phyloP scores from a whole-genome alignment of 2,329 filamentous ascomycete genomes.

The Colletotrichum graminicola region DNA sequence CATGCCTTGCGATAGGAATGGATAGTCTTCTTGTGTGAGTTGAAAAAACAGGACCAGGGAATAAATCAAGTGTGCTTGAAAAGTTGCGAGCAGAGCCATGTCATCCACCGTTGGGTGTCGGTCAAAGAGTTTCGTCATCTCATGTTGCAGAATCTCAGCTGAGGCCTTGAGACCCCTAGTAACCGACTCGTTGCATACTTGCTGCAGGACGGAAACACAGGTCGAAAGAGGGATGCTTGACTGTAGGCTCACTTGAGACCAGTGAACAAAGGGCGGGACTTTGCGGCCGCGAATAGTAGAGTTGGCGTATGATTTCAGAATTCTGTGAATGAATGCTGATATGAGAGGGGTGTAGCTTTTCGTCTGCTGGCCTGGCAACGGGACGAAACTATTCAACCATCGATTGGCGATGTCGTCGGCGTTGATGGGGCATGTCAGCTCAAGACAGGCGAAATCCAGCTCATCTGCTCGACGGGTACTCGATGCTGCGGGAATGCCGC shows the following conservation, averaged over 20 bases:
- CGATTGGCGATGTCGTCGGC: conserved; percentile 61
- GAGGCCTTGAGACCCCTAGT: conserved; percentile 44
- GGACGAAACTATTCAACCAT: conserved; percentile 62
- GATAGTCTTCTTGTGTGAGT: conserved; percentile 43
- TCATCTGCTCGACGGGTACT: not conserved
- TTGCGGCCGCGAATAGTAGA: conserved; percentile 52
- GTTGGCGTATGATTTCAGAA: conserved; percentile 59
- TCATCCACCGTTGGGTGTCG: conserved; percentile 46
- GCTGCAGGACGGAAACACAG: conserved; percentile 55
- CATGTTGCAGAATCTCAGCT: conserved; percentile 52
- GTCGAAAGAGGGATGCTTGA: conserved; percentile 52
- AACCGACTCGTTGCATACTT: conserved; percentile 55
- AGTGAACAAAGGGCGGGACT: conserved; percentile 60
- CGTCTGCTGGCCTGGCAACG: conserved; percentile 55
- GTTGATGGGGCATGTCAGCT: conserved; percentile 60
- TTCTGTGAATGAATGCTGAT: conserved; percentile 54
- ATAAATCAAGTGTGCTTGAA: conserved; percentile 68
- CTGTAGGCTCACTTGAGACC: conserved; percentile 49
- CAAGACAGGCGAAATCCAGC: conserved; percentile 52
- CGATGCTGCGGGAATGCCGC: not conserved
- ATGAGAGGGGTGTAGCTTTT: conserved; percentile 57
- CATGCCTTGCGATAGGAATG: conserved; percentile 57
- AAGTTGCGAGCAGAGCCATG: conserved; percentile 54
- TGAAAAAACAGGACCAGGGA: conserved; percentile 62
- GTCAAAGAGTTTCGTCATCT: conserved; percentile 57